Base-by-base conservation (phyloP, 2,329 filamentous ascomycete genomes). In the Tolypocladium inflatum region DNA sequence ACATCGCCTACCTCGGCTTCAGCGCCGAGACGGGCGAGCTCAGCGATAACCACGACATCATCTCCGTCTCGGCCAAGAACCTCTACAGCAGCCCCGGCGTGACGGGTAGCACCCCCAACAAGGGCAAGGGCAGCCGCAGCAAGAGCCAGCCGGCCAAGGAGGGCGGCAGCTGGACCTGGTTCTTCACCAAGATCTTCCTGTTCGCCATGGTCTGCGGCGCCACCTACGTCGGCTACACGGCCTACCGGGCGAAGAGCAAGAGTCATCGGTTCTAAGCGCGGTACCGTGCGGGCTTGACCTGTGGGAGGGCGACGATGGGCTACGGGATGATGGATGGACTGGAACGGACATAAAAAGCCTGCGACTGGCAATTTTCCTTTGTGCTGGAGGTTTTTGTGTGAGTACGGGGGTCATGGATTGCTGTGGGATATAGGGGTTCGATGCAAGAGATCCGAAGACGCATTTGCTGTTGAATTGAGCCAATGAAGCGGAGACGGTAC, bases 31-130 rank as follows among this genome's bases (percentile, higher is more conserved):
- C 94, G 19, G 94, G 94, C 69, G 93, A 99, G 78, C 84, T 99
- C 64, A 91, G 87, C 74, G 94, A 99, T 77, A 96, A 96, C 80
- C 93, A 97, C 80, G 94, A 99, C 76, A 95, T 99, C 73, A 85
- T 97, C 71, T 88, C 85, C 55, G 83, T 99, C 66, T 80, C 86
- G 63, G 87, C 93, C 58, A 89, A 88, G 79, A 99, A 97, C 74
- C 78, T 99, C 61, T 97, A 97, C 78, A 86, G 82, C 58, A 74
- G 75, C 35, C 76, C 78, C 66, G 83, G 30, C 55, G 54, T 50
- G 30, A 30, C 62, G 23, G 58, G 71, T 71, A 59, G 75, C 68
- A 60, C 61, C 63, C 68, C 74, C 58, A 71, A 70, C 58, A 67
- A 67, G 58, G 60, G 65, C 63, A 74, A 77, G 66, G 71, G 70